Base-by-base conservation (phyloP, 164 flowering plant species). In the Vitis amurensis region DNA sequence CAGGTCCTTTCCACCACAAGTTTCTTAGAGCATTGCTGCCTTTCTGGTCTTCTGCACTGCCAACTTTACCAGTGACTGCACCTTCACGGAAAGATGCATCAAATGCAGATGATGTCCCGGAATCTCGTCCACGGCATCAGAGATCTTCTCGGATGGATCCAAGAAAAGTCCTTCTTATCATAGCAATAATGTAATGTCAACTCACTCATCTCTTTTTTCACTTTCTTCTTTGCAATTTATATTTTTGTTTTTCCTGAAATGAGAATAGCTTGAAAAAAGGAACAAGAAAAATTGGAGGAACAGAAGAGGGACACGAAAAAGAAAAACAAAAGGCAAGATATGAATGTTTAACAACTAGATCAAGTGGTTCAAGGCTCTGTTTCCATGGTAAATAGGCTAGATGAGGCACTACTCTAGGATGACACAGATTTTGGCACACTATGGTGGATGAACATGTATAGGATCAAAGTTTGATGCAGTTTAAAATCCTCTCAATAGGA, bases 21-120 rank as follows among this genome's bases (percentile, higher is more conserved):
- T 86, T 96, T 73, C 82, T 96, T 3, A 84, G 94, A 69, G 83
- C 90, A 68, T 70, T 96, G 77, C 77, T 93, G 59, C 98, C 99
- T 55, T 96, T 96, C 79, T 96, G 99, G 99, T 96, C 99, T 29
- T 89, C 85, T 81, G 77, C 98, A 50, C 76, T 96, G 67, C 99
- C 99, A 61, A 91, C 90, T 72, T 77, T 96, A 59, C 99, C 99
- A 53, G 98, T 96, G 63, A 96, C 97, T 73, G 98, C 95, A 58
- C 99, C 99, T 9, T 82, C 93, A 47, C 84, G 93, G 11, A 96
- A 87, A 79, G 97, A 93, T 75, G 78, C 79, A 70, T 74, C 84
- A 63, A 81, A 79, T 73, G 71, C 75, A 14, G 90, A 88, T 78
- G 94, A 94, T 66, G 79, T 63, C 67, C 65, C 85, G 3, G 97